Evolutionary conservation across 2,329 filamentous ascomycete species (phyloP), one percentile per base, ranked within the genome.

Genomic region (Penicillium sp.): DNA sequence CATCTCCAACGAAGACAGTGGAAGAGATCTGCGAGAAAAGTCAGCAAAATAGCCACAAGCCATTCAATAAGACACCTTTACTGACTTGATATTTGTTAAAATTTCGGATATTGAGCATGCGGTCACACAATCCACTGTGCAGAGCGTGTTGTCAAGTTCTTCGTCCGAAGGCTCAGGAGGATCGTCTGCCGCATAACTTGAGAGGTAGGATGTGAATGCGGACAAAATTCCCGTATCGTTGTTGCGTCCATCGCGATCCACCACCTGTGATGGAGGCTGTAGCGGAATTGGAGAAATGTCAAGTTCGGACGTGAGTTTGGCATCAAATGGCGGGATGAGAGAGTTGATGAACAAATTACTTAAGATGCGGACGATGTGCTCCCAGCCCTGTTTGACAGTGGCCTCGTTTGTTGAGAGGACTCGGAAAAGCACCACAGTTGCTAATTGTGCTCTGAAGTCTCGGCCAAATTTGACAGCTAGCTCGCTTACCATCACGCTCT

Each of bases 151-250:
- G 67, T 99, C 94, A 31, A 99, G 81, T 71, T 99, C 94, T 70
- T 97, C 93, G 61, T 97, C 91, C 1, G 94, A 97, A 3, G 94
- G 94, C 75, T 99, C 94, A 0, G 94, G 94, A 13, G 94, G 94
- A 68, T 99, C 94, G 72, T 97, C 94, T 12, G 94, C 95, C 40
- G 95, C 94, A 71, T 99, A 97, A 72, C 93, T 97, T n/a, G 92
- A 96, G 32, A 99, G 91, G 67, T 97, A 99, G 6, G 90, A 96
- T 0, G 93, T 95, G 66, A 99, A 90, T 1, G 93, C 91, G 4
- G 92, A 96, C 70, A 99, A 91, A 47, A 99, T 83, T 6, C 94
- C 91, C 3, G 86, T 86, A 29, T 99, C 94, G 55, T 81, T 84
- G 34, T 86, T 80, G 60, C 90, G 89, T 40, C 89, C 82, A 54